Conservation (phyloP, 768 basidiomycete species). For the Agrocybe pediades region DNA sequence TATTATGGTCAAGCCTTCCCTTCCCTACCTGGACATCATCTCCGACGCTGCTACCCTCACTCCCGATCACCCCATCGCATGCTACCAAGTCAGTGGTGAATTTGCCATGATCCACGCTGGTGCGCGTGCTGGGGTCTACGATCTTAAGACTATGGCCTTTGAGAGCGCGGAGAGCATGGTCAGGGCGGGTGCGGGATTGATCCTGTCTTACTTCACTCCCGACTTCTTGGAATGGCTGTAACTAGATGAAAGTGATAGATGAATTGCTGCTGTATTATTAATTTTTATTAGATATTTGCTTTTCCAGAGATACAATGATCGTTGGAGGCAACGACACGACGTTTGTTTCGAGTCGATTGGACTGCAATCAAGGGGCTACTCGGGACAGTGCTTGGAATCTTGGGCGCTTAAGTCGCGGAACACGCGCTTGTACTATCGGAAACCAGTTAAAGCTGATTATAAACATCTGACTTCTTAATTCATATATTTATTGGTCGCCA, state of each 20-base stretch:
- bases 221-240: constrained; percentile 89
- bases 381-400: no score
- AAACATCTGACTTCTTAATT: no score
- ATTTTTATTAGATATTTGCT: background rate
- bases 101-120: constrained; percentile 98
- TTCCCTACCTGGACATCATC: constrained; percentile 97
- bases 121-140: constrained; percentile 92
- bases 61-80: constrained; percentile 89
- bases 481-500: no score
- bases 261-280: background rate
- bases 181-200: constrained; percentile 88
- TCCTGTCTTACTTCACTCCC: constrained; percentile 95
- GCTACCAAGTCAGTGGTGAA: constrained; percentile 97
- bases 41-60: constrained; percentile 82
- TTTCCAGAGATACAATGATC: background rate
- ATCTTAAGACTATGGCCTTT: constrained; percentile 89
- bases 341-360: no score
- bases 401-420: no score
- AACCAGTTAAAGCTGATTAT: no score
- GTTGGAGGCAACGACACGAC: background rate
- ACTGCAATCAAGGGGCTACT: no score
- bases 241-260: background rate
- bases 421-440: no score
- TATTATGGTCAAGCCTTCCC: constrained; percentile 96
- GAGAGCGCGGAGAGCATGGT: constrained; percentile 92